Base-by-base conservation (phyloP, 2,329 filamentous ascomycete genomes). In the Neopestalotiopsis rosae region DNA sequence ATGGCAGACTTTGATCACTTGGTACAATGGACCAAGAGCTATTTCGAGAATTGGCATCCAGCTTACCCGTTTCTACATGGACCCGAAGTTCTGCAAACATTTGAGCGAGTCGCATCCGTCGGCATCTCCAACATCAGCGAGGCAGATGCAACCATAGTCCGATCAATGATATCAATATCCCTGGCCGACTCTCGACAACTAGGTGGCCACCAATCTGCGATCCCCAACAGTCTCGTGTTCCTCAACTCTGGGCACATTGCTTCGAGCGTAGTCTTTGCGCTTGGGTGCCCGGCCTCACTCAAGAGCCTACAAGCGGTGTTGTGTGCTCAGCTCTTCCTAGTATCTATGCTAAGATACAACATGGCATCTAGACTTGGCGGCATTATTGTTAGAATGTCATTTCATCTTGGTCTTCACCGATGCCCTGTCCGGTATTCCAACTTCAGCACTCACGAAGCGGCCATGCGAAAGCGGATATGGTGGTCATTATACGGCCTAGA, bases 11-110 rank as follows among this genome's bases (percentile, higher is more conserved):
- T 88, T 69, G 84, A 87, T 9, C 79, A 85, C 20, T 77, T 88
- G 17, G 78, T 87, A 1, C 74, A 79, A 3, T 88, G 85, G 83
- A 86, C 84, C 5, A 80, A 79, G 63, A 84, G 81, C 61, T 90
- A 88, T 70, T 89, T 89, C 69, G 82, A 88, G 30, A 82, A 85
- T 17, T 90, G 88, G 88, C 88, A 90, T 71, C 83, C 86, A 0
- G 81, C 86, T 2, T 85, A 88, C 57, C 88, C 88, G 0, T 89
- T 88, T 67, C 78, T 89, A 5, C 85, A 88, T 71, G 88, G 85
- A 0, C 86, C 87, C 1, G 81, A 83, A 4, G 77, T 89, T 2
- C 77, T 89, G 2, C 78, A 80, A 17, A 74, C 80, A 1, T 81
- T 89, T 61, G 84, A 88, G 69, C 76, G 76, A 24, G 72, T 83